These are phyloP conservation scores for Lineolata rhizophorae DNA, from an alignment of 495 filamentous ascomycete genomes.

Conservation along the genomic window DNA sequence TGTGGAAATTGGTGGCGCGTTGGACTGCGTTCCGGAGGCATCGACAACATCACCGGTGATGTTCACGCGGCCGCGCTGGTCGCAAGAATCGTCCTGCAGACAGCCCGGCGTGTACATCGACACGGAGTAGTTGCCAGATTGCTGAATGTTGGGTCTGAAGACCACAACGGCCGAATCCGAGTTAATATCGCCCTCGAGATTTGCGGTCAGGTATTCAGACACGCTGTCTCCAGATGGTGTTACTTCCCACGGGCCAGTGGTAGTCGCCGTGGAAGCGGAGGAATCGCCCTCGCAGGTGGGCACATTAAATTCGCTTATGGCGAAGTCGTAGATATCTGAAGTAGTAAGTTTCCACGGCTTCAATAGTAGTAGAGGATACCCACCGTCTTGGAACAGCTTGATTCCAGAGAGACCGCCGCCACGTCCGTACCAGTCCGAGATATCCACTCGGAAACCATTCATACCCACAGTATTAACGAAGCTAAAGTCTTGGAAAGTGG, in stretches of 20 bases:
- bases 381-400: constrained; percentile 64
- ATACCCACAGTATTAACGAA: constrained; percentile 81
- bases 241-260: constrained; percentile 51
- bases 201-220: constrained; percentile 55
- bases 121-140: constrained; percentile 76
- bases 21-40: constrained; percentile 22
- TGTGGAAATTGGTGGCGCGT: constrained; percentile 20
- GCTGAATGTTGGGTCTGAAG: constrained; percentile 68
- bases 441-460: constrained; percentile 68
- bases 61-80: constrained; percentile 50
- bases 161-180: constrained; percentile 32
- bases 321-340: constrained; percentile 62
- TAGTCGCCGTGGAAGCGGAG: constrained; percentile 36
- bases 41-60: constrained; percentile 49
- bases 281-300: constrained; percentile 50
- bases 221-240: constrained; percentile 36
- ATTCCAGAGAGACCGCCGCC: constrained; percentile 80
- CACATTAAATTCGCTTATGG: constrained; percentile 72
- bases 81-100: constrained; percentile 52
- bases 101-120: constrained; percentile 85
- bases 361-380: constrained; percentile 5
- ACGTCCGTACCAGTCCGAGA: constrained; percentile 63
- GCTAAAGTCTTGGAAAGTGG: constrained; percentile 62
- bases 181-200: constrained; percentile 26
- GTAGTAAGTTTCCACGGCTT: constrained; percentile 8